Evolutionary conservation across 2,329 filamentous ascomycete species (phyloP).

Genomic region (Xylaria polymorpha): DNA sequence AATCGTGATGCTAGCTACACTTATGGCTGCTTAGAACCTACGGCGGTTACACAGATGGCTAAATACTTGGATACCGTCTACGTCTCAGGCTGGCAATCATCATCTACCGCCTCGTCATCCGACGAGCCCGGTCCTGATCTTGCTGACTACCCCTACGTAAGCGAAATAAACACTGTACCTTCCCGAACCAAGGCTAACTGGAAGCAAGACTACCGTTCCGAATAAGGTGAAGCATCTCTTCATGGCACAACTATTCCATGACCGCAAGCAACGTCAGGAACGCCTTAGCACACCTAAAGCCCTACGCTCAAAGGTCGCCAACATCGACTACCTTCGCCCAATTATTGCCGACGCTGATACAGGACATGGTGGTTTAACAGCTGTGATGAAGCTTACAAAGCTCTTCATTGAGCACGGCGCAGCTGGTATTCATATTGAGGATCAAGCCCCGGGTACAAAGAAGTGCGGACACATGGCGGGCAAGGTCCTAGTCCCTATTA

Average conservation of each 20-base stretch:
- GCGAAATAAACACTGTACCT: constrained; percentile 46
- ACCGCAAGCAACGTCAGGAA: constrained; percentile 98
- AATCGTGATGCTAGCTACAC: constrained; percentile 89
- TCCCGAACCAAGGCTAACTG: constrained; percentile 24
- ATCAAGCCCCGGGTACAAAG: constrained; percentile 97
- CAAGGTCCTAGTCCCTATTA: constrained; percentile 96
- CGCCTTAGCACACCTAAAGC: constrained; percentile 80
- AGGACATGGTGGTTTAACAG: constrained; percentile 96
- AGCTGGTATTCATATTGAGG: constrained; percentile 98
- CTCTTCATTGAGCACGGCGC: constrained; percentile 96
- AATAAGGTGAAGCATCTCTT: constrained; percentile 98
- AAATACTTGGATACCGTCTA: constrained; percentile 99
- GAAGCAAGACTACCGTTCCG: constrained; percentile 85
- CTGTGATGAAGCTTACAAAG: constrained; percentile 99
- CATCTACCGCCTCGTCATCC: constrained; percentile 91
- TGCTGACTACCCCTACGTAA: constrained; percentile 93
- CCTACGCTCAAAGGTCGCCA: constrained; percentile 77
- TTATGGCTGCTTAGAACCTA: constrained; percentile 96
- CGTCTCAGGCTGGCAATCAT: constrained; percentile 98
- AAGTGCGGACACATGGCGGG: constrained; percentile 99
- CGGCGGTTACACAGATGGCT: constrained; percentile 99
- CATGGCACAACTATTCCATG: constrained; percentile 99
- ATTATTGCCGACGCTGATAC: constrained; percentile 98
- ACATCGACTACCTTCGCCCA: constrained; percentile 92
- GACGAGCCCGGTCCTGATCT: constrained; percentile 98